These are phyloP conservation scores for Penicillium waksmanii DNA, from an alignment of 495 filamentous ascomycete species.

Conservation along the genomic window DNA sequence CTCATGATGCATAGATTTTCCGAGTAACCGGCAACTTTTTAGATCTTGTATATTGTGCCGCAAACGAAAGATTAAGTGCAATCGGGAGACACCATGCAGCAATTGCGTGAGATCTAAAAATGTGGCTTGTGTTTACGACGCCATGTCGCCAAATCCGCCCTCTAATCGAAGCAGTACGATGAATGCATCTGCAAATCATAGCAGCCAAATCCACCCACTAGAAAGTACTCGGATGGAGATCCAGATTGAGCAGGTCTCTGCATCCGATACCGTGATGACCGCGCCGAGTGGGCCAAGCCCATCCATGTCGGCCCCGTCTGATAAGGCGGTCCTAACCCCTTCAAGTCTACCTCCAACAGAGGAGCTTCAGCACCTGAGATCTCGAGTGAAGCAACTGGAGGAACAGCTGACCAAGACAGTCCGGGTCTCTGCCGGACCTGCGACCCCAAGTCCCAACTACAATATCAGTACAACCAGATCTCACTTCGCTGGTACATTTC, in stretches of 20 bases:
- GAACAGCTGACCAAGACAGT: constrained; percentile 41
- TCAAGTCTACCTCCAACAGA: constrained; percentile 30
- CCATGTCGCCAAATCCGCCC: constrained; percentile 18
- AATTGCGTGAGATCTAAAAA: constrained; percentile 53
- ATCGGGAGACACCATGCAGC: constrained; percentile 52
- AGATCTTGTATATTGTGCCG: constrained; percentile 52
- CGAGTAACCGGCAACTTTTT: neutral
- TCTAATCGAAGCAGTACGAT: neutral
- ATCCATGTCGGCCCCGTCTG: too few species aligned
- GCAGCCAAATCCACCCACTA: neutral
- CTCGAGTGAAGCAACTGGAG: constrained; percentile 48
- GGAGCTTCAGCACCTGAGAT: constrained; percentile 43
- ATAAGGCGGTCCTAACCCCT: neutral
- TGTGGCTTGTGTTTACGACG: constrained; percentile 43
- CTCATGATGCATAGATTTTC: too few species aligned
- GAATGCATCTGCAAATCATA: neutral
- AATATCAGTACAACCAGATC: constrained; percentile 35
- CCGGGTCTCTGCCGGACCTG: constrained; percentile 5
- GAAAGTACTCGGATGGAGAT: too few species aligned
- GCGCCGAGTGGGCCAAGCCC: too few species aligned
- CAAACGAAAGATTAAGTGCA: constrained; percentile 55
- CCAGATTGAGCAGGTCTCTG: too few species aligned
- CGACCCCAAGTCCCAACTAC: constrained; percentile 18
- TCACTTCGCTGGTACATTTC: constrained; percentile 30
- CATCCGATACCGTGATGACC: too few species aligned